Percentiles rank a stretch among this genome's conserved stretches.
These are phyloP conservation scores for Ceratocystis huliohia DNA, from an alignment of 2,329 filamentous ascomycete genomes.

Conservation along the genomic window DNA sequence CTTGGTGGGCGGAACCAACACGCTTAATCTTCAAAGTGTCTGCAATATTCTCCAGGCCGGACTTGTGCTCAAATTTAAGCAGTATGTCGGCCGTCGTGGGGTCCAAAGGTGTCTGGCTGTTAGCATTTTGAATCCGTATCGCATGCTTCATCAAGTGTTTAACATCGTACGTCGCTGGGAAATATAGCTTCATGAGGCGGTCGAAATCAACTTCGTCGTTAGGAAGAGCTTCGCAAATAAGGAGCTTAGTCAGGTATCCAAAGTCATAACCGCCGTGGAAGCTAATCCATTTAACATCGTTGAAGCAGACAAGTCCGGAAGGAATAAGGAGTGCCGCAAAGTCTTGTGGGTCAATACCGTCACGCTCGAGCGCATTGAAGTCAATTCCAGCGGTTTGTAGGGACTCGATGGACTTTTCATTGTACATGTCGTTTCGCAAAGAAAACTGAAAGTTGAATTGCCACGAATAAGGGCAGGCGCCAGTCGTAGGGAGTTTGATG, in stretches of 20 bases:
- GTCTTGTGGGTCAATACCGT: slow-evolving; percentile 79
- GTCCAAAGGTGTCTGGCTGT: slow-evolving; percentile 50
- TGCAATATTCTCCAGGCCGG: slow-evolving; percentile 82
- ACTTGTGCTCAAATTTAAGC: slow-evolving; percentile 77
- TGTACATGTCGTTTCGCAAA: slow-evolving; percentile 92
- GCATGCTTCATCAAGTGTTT: slow-evolving; percentile 95
- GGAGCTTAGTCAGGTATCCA: slow-evolving; percentile 88
- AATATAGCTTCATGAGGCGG: slow-evolving; percentile 78
- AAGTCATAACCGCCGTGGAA: slow-evolving; percentile 99
- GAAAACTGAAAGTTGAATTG: slow-evolving; percentile 99
- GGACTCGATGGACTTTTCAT: slow-evolving; percentile 85
- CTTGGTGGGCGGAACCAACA: slow-evolving; percentile 77
- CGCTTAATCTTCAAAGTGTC: slow-evolving; percentile 86
- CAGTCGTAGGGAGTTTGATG: slow-evolving; percentile 27
- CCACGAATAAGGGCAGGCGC: slow-evolving; percentile 75
- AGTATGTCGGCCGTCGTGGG: slow-evolving; percentile 59
- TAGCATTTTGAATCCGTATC: slow-evolving; percentile 53
- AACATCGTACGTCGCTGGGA: slow-evolving; percentile 87
- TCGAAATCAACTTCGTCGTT: slow-evolving; percentile 86
- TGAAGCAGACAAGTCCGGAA: slow-evolving; percentile 76
- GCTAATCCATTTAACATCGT: slow-evolving; percentile 88
- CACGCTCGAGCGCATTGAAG: slow-evolving; percentile 68
- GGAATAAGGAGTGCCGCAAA: slow-evolving; percentile 85
- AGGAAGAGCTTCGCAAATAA: slow-evolving; percentile 70
- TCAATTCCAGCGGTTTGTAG: slow-evolving; percentile 86